Evolutionary conservation across 192 early-diverging fungal genomes (phyloP), one percentile per base, ranked within the genome.

Genomic region (Martensiomyces pterosporus): DNA sequence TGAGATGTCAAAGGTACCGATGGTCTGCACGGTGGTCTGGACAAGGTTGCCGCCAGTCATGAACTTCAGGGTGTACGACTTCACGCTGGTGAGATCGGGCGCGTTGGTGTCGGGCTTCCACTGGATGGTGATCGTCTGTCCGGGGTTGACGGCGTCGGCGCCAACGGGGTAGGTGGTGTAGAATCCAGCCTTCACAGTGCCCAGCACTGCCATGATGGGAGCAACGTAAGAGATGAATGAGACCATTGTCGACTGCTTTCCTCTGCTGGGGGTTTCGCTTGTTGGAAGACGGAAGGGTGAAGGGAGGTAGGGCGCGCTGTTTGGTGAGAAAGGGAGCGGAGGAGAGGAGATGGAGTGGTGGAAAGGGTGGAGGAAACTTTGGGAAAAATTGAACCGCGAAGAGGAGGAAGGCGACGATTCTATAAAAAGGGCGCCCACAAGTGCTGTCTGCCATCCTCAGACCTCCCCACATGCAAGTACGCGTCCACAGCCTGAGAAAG

Each of bases 121-220:
- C 29, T 13, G 40, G 27, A 73, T 73, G 37, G 42, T 55, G 53
- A 73, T 73, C n/a, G 43, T 43, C 58, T 73, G 69, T 8, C 57
- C 57, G n/a, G 69, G 44, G 22, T 14, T 42, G 49, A 73, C 45
- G 19, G 49, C 29, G 34, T 61, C 57, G 29, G 57, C 45, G 53
- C 69, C 69, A 18, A 73, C 48, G 9, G 69, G 69, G 39, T 73
- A 73, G 4, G 69, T 73, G 62, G 69, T 64, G 55, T 73, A 73
- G 55, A 65, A 73, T 39, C 67, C 67, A 16, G 67, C 67, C 16
- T 55, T 47, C 47, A 54, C 67, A n/a, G 60, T 51, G 51, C 60
- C 44, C 35, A 52, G 43, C 42, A 71, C 39, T 14, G 67, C 67
- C 55, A 59, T 26, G 16, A 53, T 26, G 13, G 67, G 47, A 17